phyloP scores from a whole-genome alignment of 805 yeast species.

The Barnettozyma vustinii region DNA sequence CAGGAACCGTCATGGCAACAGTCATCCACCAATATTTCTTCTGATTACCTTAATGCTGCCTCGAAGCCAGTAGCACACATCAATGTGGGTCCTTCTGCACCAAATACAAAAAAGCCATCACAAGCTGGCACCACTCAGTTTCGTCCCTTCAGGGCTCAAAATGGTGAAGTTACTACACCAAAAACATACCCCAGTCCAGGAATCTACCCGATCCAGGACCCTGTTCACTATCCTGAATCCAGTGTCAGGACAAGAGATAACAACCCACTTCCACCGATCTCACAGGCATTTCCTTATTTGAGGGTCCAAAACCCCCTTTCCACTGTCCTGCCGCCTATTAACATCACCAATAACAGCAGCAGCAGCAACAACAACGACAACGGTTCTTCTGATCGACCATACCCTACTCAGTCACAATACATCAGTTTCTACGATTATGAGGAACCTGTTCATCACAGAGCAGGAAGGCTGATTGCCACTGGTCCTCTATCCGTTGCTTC shows the following conservation, averaged over 20 bases:
- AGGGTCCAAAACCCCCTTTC: not conserved
- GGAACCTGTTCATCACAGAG: constrained; percentile 27
- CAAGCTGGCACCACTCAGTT: not conserved
- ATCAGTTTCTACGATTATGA: constrained; percentile 28
- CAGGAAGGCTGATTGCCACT: constrained; percentile 27
- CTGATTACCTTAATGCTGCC: constrained; percentile 17
- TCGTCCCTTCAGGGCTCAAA: not conserved
- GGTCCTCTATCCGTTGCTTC: constrained; percentile 30
- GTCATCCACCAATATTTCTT: constrained; percentile 21
- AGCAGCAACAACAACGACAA: not conserved
- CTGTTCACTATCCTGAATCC: not conserved
- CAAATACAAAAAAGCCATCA: not conserved
- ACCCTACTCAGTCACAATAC: not conserved
- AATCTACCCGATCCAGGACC: not conserved
- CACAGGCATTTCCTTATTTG: not conserved
- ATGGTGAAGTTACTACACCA: not conserved
- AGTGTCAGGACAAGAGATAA: not conserved
- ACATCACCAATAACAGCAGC: not conserved
- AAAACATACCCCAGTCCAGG: not conserved
- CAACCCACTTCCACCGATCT: not conserved
- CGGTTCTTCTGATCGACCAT: not conserved
- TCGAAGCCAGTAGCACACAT: constrained; percentile 25
- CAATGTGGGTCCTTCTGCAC: not conserved
- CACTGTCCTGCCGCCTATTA: not conserved
- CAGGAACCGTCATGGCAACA: constrained; percentile 56